Base-by-base conservation (phyloP, 2,329 filamentous ascomycete genomes). In the Akanthomyces lecanii region DNA sequence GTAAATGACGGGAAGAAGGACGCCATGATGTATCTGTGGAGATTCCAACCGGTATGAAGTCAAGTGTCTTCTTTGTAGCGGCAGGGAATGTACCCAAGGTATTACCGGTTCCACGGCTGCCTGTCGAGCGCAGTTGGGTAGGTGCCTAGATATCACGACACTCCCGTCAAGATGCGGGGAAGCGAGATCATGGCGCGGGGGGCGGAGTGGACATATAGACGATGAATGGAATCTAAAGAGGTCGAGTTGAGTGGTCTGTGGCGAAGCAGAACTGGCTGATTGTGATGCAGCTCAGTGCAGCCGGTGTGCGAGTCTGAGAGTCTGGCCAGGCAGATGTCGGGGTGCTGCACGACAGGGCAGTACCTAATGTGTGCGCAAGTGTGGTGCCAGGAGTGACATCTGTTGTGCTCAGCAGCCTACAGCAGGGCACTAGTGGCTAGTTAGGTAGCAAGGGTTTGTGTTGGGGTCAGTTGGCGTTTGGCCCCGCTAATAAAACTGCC, bases 1-100 rank as follows among this genome's bases (percentile, higher is more conserved):
- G 80, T 77, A 70, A 87, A 85, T 63, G 81, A 82, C 75, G 81
- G 88, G 71, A 95, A 84, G 73, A 91, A 87, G 73, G 84, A 87
- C 61, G 88, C 86, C 90, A 93, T 92, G 75, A 65, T 74, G 73
- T 65, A 16, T 61, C 5, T 30, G 0, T 51, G 23, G 1, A 5
- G 5, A 12, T 16, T n/a, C 21, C n/a, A 36, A 11, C 33, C 8
- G 25, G 33, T 18, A 6, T 7, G 3, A 4, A 4, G 25, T 8
- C 48, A 12, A 36, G 12, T n/a, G 4, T 23, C 10, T 28, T 3
- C 45, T 30, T n/a, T 8, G 5, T 7, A 28, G 18, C n/a, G 12
- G 33, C 10, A 25, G 12, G 45, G 47, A 42, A 28, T 8, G 30
- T 6, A 14, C 36, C 38, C 12, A 30, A 21, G 21, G 21, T 21